Evolutionary conservation across 2,329 filamentous ascomycete genomes (phyloP), one percentile per base, ranked within the genome.

Genomic region (Lasiodiplodia gonubiensis): DNA sequence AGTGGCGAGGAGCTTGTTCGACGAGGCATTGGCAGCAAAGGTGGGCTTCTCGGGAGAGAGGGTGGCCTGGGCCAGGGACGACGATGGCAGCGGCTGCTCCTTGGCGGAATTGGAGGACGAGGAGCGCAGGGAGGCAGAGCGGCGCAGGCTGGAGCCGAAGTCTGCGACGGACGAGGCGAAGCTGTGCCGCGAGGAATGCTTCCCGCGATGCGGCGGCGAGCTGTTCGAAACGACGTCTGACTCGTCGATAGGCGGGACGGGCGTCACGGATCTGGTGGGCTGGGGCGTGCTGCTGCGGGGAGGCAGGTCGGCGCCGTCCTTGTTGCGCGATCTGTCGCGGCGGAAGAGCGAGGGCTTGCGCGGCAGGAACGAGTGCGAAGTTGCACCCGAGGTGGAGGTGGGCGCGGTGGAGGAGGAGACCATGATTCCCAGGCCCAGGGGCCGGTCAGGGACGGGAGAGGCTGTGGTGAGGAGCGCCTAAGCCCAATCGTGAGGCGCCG

Each of bases 51-150:
- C 77, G 52, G 77, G 75, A 33, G 78, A 78, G 69, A 74, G 70
- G 61, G 78, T 76, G 73, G 79, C 71, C 74, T 71, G 48, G 70
- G 66, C 42, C 76, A 78, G 64, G 75, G 74, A 55, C 33, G 46
- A 48, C 12, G 42, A 52, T 18, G 42, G 42, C 14, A 52, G 65
- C 35, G n/a, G 65, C 69, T 74, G 67, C 77, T 74, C 69, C 75
- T 77, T 66, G 53, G 64, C 54, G 53, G 74, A 75, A 55, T 70
- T 68, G 59, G 72, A 74, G 55, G 72, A 74, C 70, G 74, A 79
- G 60, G 79, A 79, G 68, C 80, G 78, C 33, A 82, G 74, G n/a
- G 79, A 81, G 67, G 78, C 77, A 64, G 75, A 75, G 39, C 80
- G 72, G 35, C 79, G 77, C 69, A 82, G 70, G 69, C 74, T 75